Percentiles rank a stretch among this genome's conserved stretches.
phyloP scores from a whole-genome alignment of 306 rosid genomes.

The Gastrolobium bilobum region DNA sequence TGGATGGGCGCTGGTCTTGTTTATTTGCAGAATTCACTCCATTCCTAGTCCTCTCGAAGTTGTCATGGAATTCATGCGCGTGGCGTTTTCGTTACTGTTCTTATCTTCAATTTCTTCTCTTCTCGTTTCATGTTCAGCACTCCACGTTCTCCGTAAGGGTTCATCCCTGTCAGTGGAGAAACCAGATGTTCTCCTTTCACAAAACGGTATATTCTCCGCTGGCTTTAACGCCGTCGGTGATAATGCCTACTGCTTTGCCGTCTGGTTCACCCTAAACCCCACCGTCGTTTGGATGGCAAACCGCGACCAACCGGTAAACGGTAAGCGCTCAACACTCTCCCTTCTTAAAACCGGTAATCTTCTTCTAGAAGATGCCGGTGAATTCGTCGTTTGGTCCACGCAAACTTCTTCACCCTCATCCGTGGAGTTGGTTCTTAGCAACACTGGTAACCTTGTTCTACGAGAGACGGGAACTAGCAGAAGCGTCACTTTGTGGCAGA shows the following conservation, averaged over 20 bases:
- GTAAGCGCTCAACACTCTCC: slow-evolving; percentile 49
- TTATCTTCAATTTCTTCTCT: background rate
- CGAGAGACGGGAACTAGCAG: background rate
- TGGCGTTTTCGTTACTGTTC: background rate
- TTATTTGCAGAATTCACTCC: no score
- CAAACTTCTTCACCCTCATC: slow-evolving; percentile 27
- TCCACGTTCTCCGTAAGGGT: slow-evolving; percentile 4
- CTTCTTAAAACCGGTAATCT: slow-evolving; percentile 51
- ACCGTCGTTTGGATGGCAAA: slow-evolving; percentile 57
- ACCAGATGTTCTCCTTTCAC: slow-evolving; percentile 41
- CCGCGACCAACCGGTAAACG: slow-evolving; percentile 53
- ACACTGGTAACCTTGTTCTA: slow-evolving; percentile 50
- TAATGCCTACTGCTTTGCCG: slow-evolving; percentile 56
- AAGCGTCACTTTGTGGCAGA: slow-evolving; percentile 46
- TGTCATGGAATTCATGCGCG: background rate
- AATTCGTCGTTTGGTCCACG: slow-evolving; percentile 49
- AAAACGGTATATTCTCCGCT: slow-evolving; percentile 43
- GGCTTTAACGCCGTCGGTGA: slow-evolving; percentile 51
- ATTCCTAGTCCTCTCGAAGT: background rate
- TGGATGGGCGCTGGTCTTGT: no score
- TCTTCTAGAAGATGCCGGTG: slow-evolving; percentile 48
- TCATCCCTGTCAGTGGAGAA: slow-evolving; percentile 47
- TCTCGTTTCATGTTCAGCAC: background rate
- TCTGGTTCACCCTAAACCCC: slow-evolving; percentile 50
- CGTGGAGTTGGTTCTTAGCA: slow-evolving; percentile 4